Percentiles rank a stretch among this genome's conserved stretches.
These are phyloP conservation scores for Ceratobasidium sp. DNA, from an alignment of 1,284 basidiomycete species.

Conservation along the genomic window DNA sequence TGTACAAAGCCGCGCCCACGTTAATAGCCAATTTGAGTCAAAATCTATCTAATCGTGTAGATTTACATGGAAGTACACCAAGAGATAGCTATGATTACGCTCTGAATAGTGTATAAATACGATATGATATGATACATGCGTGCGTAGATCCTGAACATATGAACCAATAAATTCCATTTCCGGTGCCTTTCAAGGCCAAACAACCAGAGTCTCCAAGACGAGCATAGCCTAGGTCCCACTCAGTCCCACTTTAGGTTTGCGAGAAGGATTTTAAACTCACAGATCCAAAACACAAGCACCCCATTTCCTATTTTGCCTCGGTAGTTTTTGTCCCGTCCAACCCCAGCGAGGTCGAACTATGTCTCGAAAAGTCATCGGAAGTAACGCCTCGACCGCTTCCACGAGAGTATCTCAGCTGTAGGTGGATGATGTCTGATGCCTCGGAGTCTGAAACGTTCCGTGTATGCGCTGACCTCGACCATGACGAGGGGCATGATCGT, in stretches of 20 bases:
- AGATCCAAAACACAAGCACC: background rate
- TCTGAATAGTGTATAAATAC: background rate
- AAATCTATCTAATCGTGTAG: background rate
- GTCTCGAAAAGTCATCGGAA: conserved; percentile 19
- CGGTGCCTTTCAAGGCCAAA: background rate
- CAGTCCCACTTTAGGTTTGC: background rate
- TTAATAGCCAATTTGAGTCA: no score
- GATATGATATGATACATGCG: background rate
- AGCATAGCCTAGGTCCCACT: background rate
- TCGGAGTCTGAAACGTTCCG: conserved; percentile 18
- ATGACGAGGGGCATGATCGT: conserved; percentile 20
- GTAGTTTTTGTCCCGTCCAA: conserved; percentile 20
- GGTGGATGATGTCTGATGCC: conserved; percentile 20
- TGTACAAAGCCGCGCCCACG: no score
- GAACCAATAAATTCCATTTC: background rate
- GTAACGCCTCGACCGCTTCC: conserved; percentile 25
- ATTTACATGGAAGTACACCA: background rate
- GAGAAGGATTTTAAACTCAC: background rate
- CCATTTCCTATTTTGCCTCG: conserved; percentile 15
- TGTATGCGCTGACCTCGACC: conserved; percentile 24
- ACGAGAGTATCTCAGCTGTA: conserved; percentile 33
- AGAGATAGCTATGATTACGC: background rate
- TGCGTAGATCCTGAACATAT: background rate
- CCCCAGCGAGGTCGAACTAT: conserved; percentile 34
- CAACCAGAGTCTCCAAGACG: background rate